Percentiles rank a stretch among this genome's conserved stretches.
phyloP scores from a whole-genome alignment of 2,329 filamentous ascomycete genomes.

The Sphaceloma murrayae region DNA sequence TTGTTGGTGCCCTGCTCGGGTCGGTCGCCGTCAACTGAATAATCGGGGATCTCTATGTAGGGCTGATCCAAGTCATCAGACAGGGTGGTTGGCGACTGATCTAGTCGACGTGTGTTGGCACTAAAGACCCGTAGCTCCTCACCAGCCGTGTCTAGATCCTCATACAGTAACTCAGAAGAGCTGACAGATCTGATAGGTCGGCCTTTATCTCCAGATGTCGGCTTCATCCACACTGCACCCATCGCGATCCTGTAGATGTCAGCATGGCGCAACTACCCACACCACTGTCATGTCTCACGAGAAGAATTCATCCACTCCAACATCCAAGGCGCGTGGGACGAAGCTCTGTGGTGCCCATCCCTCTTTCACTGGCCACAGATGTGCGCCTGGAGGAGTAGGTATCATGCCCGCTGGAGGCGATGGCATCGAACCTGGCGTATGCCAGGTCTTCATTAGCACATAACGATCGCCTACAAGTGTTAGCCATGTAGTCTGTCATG shows the following conservation, averaged over 20 bases:
- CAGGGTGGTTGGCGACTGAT: no score
- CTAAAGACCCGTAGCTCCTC: not conserved
- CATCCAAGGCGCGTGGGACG: not conserved
- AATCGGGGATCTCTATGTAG: no score
- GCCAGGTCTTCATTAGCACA: not conserved
- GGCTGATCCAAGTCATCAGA: no score
- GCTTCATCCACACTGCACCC: not conserved
- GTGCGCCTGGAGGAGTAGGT: not conserved
- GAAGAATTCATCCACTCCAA: not conserved
- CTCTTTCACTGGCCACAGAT: not conserved
- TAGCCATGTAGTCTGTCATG: not conserved
- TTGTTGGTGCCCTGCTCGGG: no score
- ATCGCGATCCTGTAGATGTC: not conserved
- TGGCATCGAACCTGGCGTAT: not conserved
- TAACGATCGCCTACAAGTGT: not conserved
- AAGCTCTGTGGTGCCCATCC: not conserved
- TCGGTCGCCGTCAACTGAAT: no score
- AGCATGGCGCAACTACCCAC: not conserved
- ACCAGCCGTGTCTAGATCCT: not conserved
- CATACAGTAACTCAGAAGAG: not conserved
- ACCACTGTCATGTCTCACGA: not conserved
- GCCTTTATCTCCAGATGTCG: not conserved
- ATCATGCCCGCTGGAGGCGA: not conserved
- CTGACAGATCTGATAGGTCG: not conserved
- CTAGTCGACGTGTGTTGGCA: not conserved